A percentile compares a stretch with the other conserved stretches of the same genome.
Evolutionary conservation across 176 grass and related monocot species (phyloP).

Genomic region (Tuctoria greenei): DNA sequence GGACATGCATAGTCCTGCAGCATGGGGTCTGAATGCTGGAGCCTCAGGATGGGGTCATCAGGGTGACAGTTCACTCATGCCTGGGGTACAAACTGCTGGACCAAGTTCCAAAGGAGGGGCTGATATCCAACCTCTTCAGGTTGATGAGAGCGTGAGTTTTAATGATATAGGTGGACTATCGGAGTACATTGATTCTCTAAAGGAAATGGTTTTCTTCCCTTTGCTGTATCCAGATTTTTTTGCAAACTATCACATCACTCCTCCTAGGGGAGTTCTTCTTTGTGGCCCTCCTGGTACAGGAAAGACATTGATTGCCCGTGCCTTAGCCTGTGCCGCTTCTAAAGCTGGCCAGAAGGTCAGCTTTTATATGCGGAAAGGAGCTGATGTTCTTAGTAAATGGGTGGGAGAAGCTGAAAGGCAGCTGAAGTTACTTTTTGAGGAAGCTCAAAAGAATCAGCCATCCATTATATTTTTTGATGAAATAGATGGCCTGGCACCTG

Average conservation of each 20-base stretch:
- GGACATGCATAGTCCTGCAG: conserved; percentile 77
- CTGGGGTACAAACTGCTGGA: conserved; percentile 90
- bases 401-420: conserved; percentile 99
- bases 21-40: conserved; percentile 93
- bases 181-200: conserved; percentile 91
- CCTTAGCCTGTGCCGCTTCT: conserved; percentile 92
- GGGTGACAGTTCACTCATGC: conserved; percentile 67
- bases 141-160: conserved; percentile 93
- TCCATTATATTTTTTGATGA: conserved; percentile 99
- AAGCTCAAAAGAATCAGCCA: conserved; percentile 98
- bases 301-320: conserved; percentile 95
- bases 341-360: conserved; percentile 98
- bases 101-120: conserved; percentile 99
- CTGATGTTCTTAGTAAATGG: conserved; percentile 99
- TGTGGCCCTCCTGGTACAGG: conserved; percentile 97
- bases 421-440: conserved; percentile 97
- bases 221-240: conserved; percentile 99
- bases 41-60: conserved; percentile 96
- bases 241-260: conserved; percentile 97
- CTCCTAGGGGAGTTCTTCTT: conserved; percentile 93
- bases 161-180: conserved; percentile 94
- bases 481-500: conserved; percentile 98
- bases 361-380: conserved; percentile 99
- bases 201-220: conserved; percentile 99
- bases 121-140: conserved; percentile 95